Conservation (phyloP, 179 eudicot genomes). For the Spergularia azorica region DNA sequence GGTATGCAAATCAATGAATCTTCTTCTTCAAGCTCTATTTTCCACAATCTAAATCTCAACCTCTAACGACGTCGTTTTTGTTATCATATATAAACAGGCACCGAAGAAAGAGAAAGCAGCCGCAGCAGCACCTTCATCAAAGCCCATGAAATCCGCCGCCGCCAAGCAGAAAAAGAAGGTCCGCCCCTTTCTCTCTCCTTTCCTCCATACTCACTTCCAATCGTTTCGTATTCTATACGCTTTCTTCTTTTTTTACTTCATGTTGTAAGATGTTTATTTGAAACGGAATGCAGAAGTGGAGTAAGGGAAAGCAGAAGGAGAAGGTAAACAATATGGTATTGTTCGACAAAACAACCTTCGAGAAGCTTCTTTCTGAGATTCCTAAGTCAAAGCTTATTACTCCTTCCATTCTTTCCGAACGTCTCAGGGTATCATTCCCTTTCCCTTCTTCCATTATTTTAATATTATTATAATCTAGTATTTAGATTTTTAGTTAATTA, state of each 20-base stretch:
- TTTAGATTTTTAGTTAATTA: neutral
- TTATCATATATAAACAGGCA: neutral
- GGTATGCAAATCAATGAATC: neutral
- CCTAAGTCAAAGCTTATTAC: slow-evolving; percentile 75
- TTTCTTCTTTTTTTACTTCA: no score
- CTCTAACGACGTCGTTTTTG: slow-evolving; percentile 12
- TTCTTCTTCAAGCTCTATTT: neutral
- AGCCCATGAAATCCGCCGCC: slow-evolving; percentile 38
- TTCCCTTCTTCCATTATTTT: neutral
- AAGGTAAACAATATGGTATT: slow-evolving; percentile 95
- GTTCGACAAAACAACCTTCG: slow-evolving; percentile 74
- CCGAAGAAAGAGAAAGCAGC: slow-evolving; percentile 44
- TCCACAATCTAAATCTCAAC: no score
- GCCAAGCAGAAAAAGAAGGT: slow-evolving; percentile 49
- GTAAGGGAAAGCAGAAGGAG: slow-evolving; percentile 96
- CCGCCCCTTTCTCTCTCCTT: neutral
- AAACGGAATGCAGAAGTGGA: slow-evolving; percentile 69
- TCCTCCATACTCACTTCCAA: neutral
- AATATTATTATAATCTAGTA: neutral
- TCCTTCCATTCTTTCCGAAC: slow-evolving; percentile 66
- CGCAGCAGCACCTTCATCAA: slow-evolving; percentile 33
- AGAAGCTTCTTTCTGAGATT: slow-evolving; percentile 69
- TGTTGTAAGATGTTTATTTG: no score
- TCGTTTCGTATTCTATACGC: no score
- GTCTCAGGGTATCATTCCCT: slow-evolving; percentile 52